Percentiles rank a stretch among this genome's conserved stretches.
phyloP scores from a whole-genome alignment of 2,329 filamentous ascomycete species.

The Venturiaceae sp. region DNA sequence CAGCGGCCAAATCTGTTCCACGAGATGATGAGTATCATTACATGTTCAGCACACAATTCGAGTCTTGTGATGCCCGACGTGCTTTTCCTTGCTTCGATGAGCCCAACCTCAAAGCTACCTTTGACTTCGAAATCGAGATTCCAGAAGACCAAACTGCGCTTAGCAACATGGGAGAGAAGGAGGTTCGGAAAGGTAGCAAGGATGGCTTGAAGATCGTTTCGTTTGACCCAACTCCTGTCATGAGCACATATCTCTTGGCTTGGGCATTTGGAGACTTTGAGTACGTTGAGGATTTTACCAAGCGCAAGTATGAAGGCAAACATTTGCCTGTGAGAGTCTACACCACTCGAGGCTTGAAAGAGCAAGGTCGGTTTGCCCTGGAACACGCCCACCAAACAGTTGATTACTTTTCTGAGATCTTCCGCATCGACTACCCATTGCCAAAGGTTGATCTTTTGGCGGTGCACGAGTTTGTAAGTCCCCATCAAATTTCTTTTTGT shows the following conservation, averaged over 20 bases:
- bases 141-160: slow-evolving; percentile 80
- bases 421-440: slow-evolving; percentile 84
- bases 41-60: slow-evolving; percentile 92
- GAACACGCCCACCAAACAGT: slow-evolving; percentile 89
- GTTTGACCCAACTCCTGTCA: slow-evolving; percentile 77
- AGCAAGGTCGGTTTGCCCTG: slow-evolving; percentile 82
- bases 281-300: slow-evolving; percentile 85
- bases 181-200: slow-evolving; percentile 58
- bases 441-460: slow-evolving; percentile 87
- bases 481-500: slow-evolving; percentile 1
- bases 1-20: slow-evolving; percentile 67
- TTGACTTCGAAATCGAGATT: slow-evolving; percentile 87
- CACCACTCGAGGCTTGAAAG: slow-evolving; percentile 86
- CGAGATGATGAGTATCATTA: slow-evolving; percentile 54
- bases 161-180: slow-evolving; percentile 91
- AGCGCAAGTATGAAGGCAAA: slow-evolving; percentile 84
- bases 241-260: slow-evolving; percentile 82
- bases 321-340: slow-evolving; percentile 90
- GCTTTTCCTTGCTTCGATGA: slow-evolving; percentile 98
- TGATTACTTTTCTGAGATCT: slow-evolving; percentile 94
- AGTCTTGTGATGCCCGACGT: slow-evolving; percentile 86
- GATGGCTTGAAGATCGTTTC: slow-evolving; percentile 53
- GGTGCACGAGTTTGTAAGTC: slow-evolving; percentile 79
- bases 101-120: slow-evolving; percentile 92
- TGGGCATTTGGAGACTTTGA: slow-evolving; percentile 98